These are phyloP conservation scores for Aquilaria sinensis DNA, from an alignment of 345 rosid species.

Conservation along the genomic window DNA sequence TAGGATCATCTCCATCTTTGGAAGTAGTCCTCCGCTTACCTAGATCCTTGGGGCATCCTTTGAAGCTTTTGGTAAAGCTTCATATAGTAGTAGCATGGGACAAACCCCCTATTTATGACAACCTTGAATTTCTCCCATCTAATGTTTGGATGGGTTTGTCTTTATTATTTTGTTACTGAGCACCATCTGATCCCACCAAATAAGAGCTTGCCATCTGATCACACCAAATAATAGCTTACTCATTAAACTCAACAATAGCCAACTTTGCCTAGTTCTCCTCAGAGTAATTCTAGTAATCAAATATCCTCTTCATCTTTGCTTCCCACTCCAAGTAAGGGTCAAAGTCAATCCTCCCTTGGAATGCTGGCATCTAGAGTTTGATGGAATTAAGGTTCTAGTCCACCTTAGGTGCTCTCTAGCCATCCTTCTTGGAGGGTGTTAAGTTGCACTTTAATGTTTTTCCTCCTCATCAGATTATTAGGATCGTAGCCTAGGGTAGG, in stretches of 20 bases:
- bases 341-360: constrained; percentile 1
- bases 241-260: no score
- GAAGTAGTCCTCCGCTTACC: not conserved
- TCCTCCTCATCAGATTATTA: no score
- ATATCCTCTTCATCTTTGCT: not conserved
- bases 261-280: not conserved
- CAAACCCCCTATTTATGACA: not conserved
- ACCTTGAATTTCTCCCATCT: not conserved
- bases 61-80: not conserved
- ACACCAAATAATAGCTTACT: constrained; percentile 9
- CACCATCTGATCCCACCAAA: constrained; percentile 4
- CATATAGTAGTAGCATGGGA: not conserved
- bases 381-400: constrained; percentile 3
- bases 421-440: no score
- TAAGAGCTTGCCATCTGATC: constrained; percentile 8
- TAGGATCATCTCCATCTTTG: constrained; percentile 1
- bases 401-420: not conserved
- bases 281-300: constrained; percentile 1
- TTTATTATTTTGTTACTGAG: not conserved
- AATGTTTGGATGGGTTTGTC: not conserved
- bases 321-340: constrained; percentile 7
- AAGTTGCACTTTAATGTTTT: no score
- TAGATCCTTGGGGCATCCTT: no score
- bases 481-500: no score
- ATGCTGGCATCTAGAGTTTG: constrained; percentile 5